phyloP scores from a whole-genome alignment of 768 basidiomycete genomes.

The Dioszegia aurantiaca region DNA sequence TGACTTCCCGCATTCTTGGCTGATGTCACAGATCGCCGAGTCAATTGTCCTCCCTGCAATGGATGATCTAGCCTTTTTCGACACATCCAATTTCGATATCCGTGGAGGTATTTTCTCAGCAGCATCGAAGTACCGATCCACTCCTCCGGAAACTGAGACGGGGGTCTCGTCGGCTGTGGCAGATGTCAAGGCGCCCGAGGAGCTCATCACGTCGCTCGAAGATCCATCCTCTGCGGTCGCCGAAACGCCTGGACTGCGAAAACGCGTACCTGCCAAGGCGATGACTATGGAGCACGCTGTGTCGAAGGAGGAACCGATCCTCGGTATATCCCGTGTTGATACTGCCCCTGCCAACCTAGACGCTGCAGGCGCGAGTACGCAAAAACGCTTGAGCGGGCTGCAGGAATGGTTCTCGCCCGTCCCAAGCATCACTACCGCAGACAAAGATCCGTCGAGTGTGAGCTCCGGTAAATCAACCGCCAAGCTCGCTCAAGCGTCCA shows the following conservation, averaged over 20 bases:
- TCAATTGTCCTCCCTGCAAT: constrained; percentile 94
- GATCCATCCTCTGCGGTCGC: constrained; percentile 32
- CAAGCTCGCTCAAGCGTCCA: background rate
- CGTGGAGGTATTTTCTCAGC: constrained; percentile 90
- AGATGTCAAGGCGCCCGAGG: constrained; percentile 4
- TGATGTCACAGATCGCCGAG: constrained; percentile 71
- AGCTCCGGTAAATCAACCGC: background rate
- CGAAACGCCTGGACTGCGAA: constrained; percentile 21
- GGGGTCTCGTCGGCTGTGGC: background rate
- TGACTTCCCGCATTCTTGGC: background rate
- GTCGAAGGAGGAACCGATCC: constrained; percentile 2
- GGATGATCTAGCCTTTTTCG: constrained; percentile 97
- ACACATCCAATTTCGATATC: constrained; percentile 61
- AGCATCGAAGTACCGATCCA: constrained; percentile 54
- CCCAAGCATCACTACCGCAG: background rate
- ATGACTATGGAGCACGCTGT: constrained; percentile 14
- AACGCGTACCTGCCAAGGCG: constrained; percentile 25
- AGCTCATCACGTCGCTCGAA: constrained; percentile 23
- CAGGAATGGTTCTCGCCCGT: constrained; percentile 11
- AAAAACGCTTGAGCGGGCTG: constrained; percentile 4
- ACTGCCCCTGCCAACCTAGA: constrained; percentile 13
- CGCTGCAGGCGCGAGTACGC: background rate
- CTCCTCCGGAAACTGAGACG: background rate
- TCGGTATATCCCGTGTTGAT: constrained; percentile 27
- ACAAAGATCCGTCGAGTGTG: background rate